Base-by-base conservation (phyloP, 129 eudicot genomes). In the Chrysanthemum seticuspe region DNA sequence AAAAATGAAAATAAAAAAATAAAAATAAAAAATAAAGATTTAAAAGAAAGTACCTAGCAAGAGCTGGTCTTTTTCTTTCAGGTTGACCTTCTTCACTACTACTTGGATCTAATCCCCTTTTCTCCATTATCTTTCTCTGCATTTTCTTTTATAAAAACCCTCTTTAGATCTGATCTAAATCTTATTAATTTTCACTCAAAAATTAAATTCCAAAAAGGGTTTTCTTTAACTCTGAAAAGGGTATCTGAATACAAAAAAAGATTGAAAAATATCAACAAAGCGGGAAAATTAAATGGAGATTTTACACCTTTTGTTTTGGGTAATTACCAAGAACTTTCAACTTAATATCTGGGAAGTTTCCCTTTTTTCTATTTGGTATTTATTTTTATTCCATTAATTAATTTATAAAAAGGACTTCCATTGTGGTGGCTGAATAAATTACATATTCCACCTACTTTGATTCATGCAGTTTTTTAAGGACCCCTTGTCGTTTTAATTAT, bases 41-140 rank as follows among this genome's bases (percentile, higher is more conserved):
- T 23, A 23, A 23, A 36, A 68, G 52, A 62, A 75, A 68, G 53
- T 67, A 89, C 99, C 99, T 94, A 10, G 99, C 97, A 71, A 94
- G 90, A 79, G 99, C 99, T 51, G 99, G 99, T 4, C 99, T 73
- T 82, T 94, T 94, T 75, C 74, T 82, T 16, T 90, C 97, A 61
- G 93, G 97, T 65, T 94, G 97, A 80, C 86, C 96, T 66, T 90
- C 97, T 53, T 81, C 81, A 78, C 85, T 78, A 76, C 67, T 67
- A 79, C 76, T 80, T n/a, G 91, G 83, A 83, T 94, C 97, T 86
- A 90, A 83, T 56, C 77, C 73, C 49, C 99, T 87, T 55, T 94
- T 94, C 75, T 87, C 94, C 91, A 89, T 87, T 3, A 82, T 80
- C 84, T 90, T 84, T 16, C 87, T 83, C 54, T 90, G 99, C 99